Base-by-base conservation (phyloP, 345 rosid species). In the Barbarea vulgaris region DNA sequence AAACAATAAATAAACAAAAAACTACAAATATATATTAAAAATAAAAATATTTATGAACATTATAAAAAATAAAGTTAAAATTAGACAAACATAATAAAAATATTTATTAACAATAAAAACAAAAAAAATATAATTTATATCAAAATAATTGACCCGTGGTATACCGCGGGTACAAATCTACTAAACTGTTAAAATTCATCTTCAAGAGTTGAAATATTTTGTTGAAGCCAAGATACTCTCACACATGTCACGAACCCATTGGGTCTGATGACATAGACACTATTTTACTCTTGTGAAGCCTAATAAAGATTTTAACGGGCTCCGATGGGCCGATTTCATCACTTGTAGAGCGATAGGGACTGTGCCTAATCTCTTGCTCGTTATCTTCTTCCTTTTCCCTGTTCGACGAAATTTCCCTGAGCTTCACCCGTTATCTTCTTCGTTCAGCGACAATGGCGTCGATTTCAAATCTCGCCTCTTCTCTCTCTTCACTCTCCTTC, bases 401-500 rank as follows among this genome's bases (percentile, higher is more conserved):
- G 63, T 33, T 57, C 9, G 25, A 57, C 63, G 63, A 55, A 55
- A 55, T 15, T 18, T 18, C 27, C 44, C 44, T 33, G 63, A 37
- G 6, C 47, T 60, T 21, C 25, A 10, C 30, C 14, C 30, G 39
- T 64, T 44, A 64, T 46, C 58, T 52, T 76, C 30, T 42, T 64
- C 3, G 57, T 31, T 22, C 11, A 63, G 50, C 39, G 28, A 69
- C 52, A 74, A 88, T 85, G 95, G 87, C 95, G 37, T 75, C 91
- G 11, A 10, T 88, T 12, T 84, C 93, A 22, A 85, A 86, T 30
- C 88, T 91, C 24, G 46, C 93, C 0, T 78, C 92, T 9, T 87
- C 96, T 46, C 62, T 91, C 69, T 85, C 91, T 42, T 87, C 93
- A 1, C 97, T 94, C 68, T 91, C 96, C 6, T 86, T 91, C 77